phyloP scores from a whole-genome alignment of 345 rosid genomes.

The Crucihimalaya himalaica region DNA sequence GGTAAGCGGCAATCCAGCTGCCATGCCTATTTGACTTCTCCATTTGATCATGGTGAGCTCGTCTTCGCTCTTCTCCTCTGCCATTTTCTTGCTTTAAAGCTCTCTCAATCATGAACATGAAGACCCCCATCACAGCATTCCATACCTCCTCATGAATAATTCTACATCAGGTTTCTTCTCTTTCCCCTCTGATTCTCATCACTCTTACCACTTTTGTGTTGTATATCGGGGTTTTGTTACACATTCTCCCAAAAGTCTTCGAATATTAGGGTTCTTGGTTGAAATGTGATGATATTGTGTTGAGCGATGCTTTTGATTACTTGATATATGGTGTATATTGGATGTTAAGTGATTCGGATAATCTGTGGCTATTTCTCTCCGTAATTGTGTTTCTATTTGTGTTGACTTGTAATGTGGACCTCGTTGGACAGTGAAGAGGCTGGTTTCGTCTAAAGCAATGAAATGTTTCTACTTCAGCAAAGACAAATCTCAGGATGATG shows the following conservation, averaged over 20 bases:
- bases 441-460: slow-evolving; percentile 50
- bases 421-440: slow-evolving; percentile 42
- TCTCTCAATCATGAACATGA: slow-evolving; percentile 29
- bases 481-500: slow-evolving; percentile 51
- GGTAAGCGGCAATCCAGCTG: slow-evolving; percentile 68
- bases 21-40: slow-evolving; percentile 48
- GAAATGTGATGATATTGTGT: neutral
- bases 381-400: neutral
- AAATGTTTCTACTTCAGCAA: slow-evolving; percentile 63
- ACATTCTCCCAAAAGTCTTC: neutral
- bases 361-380: too few relatives aligned
- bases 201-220: neutral
- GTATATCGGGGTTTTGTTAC: neutral
- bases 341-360: neutral
- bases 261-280: neutral
- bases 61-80: slow-evolving; percentile 32
- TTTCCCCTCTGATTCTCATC: neutral
- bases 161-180: slow-evolving; percentile 35
- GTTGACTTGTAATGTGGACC: slow-evolving; percentile 16
- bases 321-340: neutral
- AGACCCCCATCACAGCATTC: slow-evolving; percentile 28
- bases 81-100: slow-evolving; percentile 26
- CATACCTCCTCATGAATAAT: slow-evolving; percentile 30
- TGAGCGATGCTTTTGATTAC: neutral
- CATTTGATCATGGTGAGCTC: slow-evolving; percentile 49